These are phyloP conservation scores for Ormosia semicastrata DNA, from an alignment of 306 rosid species.

Conservation along the genomic window DNA sequence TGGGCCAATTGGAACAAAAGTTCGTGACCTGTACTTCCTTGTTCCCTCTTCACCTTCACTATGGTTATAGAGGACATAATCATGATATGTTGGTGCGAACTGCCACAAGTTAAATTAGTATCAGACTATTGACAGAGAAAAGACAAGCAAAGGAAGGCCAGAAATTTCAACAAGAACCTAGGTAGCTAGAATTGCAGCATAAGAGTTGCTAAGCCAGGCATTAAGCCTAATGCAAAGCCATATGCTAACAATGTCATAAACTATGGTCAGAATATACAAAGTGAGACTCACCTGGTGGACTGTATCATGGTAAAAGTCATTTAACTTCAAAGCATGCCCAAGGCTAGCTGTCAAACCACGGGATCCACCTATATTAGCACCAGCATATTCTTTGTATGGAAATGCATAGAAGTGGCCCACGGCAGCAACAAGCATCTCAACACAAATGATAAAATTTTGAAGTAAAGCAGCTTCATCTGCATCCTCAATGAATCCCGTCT, in stretches of 20 bases:
- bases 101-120: slow-evolving; percentile 37
- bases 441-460: slow-evolving; percentile 90
- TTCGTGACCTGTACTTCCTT: slow-evolving; percentile 88
- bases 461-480: slow-evolving; percentile 86
- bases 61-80: slow-evolving; percentile 92
- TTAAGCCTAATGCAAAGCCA: slow-evolving; percentile 11
- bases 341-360: slow-evolving; percentile 84
- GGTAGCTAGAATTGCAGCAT: slow-evolving; percentile 1
- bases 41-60: slow-evolving; percentile 89
- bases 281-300: slow-evolving; percentile 83
- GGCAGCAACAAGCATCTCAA: slow-evolving; percentile 98
- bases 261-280: slow-evolving; percentile 4
- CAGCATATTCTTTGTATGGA: slow-evolving; percentile 99
- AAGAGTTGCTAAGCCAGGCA: not conserved
- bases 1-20: slow-evolving; percentile 95
- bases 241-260: not conserved
- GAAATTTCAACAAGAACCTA: slow-evolving; percentile 12
- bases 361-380: slow-evolving; percentile 86
- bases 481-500: slow-evolving; percentile 72
- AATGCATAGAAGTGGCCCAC: slow-evolving; percentile 90
- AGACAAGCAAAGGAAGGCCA: not conserved
- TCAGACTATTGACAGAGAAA: slow-evolving; percentile 30
- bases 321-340: slow-evolving; percentile 83
- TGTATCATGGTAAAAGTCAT: slow-evolving; percentile 95
- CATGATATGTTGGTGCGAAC: slow-evolving; percentile 99